phyloP scores from a whole-genome alignment of 2,329 filamentous ascomycete species.

The Metarhizium guizhouense region DNA sequence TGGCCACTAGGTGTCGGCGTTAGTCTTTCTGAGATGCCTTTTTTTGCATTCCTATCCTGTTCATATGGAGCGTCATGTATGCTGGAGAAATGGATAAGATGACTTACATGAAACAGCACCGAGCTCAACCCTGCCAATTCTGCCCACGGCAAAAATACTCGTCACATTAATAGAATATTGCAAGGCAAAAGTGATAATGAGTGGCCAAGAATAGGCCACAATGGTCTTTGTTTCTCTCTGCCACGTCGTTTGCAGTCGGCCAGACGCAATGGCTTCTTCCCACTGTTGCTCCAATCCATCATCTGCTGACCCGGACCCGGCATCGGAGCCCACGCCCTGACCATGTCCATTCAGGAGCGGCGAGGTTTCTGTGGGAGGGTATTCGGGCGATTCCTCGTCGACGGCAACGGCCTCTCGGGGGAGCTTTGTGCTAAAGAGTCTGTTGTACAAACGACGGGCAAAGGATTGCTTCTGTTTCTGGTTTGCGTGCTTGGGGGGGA shows the following conservation, averaged over 20 bases:
- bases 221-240: slow-evolving; percentile 80
- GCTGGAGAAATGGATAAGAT: too few relatives aligned
- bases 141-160: slow-evolving; percentile 70
- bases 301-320: slow-evolving; percentile 40
- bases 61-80: neutral
- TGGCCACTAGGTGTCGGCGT: slow-evolving; percentile 26
- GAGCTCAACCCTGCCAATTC: slow-evolving; percentile 56
- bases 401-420: slow-evolving; percentile 23
- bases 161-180: slow-evolving; percentile 81
- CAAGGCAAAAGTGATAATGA: slow-evolving; percentile 64
- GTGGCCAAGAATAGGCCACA: slow-evolving; percentile 57
- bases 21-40: neutral
- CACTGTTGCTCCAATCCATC: slow-evolving; percentile 57
- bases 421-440: slow-evolving; percentile 49
- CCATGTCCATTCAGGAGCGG: slow-evolving; percentile 25
- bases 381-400: slow-evolving; percentile 25
- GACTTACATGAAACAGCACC: slow-evolving; percentile 33
- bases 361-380: slow-evolving; percentile 29
- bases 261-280: slow-evolving; percentile 75
- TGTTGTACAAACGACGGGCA: slow-evolving; percentile 33
- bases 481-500: slow-evolving; percentile 48
- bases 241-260: slow-evolving; percentile 84
- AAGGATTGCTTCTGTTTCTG: slow-evolving; percentile 23
- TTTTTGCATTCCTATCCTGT: neutral
- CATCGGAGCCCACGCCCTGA: slow-evolving; percentile 1